phyloP scores from a whole-genome alignment of 2,329 filamentous ascomycete species.

The Aspergillus nomiae region DNA sequence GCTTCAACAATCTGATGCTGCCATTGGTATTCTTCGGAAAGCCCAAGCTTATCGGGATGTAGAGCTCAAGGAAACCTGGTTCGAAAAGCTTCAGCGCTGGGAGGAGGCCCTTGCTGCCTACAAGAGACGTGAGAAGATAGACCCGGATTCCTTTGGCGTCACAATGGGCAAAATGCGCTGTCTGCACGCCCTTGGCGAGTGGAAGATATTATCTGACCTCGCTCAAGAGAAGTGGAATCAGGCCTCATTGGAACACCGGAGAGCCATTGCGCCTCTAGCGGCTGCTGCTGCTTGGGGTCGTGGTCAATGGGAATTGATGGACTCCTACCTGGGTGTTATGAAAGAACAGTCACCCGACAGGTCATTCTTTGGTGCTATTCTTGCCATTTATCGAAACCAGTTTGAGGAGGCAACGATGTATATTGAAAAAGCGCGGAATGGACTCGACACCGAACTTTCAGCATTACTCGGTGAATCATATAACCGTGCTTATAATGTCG shows the following conservation, averaged over 20 bases:
- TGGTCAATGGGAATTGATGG: slow-evolving; percentile 97
- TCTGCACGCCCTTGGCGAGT: slow-evolving; percentile 93
- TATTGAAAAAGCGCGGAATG: slow-evolving; percentile 89
- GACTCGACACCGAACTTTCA: slow-evolving; percentile 91
- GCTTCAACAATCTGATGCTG: slow-evolving; percentile 95
- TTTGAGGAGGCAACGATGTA: slow-evolving; percentile 88
- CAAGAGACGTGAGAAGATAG: slow-evolving; percentile 76
- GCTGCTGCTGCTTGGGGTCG: slow-evolving; percentile 96
- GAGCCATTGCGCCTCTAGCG: slow-evolving; percentile 87
- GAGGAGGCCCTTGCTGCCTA: slow-evolving; percentile 94
- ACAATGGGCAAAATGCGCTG: slow-evolving; percentile 99
- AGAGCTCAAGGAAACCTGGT: slow-evolving; percentile 96
- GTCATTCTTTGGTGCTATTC: slow-evolving; percentile 95
- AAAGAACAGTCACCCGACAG: slow-evolving; percentile 90
- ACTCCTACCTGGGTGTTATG: slow-evolving; percentile 93
- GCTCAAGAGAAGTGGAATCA: slow-evolving; percentile 94
- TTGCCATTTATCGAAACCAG: slow-evolving; percentile 92
- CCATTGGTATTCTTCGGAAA: slow-evolving; percentile 94
- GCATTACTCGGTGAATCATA: slow-evolving; percentile 98
- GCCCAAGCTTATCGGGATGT: slow-evolving; percentile 96
- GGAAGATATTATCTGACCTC: slow-evolving; percentile 86
- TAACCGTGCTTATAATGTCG: slow-evolving; percentile 95
- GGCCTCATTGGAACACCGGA: slow-evolving; percentile 81
- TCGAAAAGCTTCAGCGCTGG: slow-evolving; percentile 97
- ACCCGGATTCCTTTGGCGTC: slow-evolving; percentile 82